Percentiles rank a stretch among this genome's conserved stretches.
These are phyloP conservation scores for Lecanicillium sp. DNA, from an alignment of 2,329 filamentous ascomycete genomes.

Conservation along the genomic window DNA sequence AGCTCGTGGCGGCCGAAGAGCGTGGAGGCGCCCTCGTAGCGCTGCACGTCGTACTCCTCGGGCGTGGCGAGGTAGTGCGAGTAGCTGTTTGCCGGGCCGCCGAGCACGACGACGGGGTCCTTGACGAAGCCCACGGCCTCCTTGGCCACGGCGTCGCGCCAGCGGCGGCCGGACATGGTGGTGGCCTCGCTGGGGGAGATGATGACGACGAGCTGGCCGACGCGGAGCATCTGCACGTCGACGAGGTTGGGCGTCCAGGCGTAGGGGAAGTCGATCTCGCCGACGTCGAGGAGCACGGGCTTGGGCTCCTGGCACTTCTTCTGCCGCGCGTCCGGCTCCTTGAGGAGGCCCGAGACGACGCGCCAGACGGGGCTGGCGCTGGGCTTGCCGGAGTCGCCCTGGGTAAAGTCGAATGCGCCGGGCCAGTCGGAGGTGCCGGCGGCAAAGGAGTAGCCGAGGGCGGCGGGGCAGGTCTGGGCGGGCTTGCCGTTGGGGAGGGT, in stretches of 20 bases:
- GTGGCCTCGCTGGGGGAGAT: slow-evolving; percentile 83
- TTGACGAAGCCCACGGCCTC: slow-evolving; percentile 45
- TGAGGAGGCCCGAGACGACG: slow-evolving; percentile 66
- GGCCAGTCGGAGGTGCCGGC: slow-evolving; percentile 90
- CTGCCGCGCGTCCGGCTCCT: slow-evolving; percentile 64
- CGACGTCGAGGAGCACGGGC: slow-evolving; percentile 81
- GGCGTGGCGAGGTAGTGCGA: slow-evolving; percentile 74
- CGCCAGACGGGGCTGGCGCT: slow-evolving; percentile 70
- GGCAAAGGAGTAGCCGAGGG: slow-evolving; percentile 86
- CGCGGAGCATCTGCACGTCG: slow-evolving; percentile 77
- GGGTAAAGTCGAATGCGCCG: slow-evolving; percentile 87
- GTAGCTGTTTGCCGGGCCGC: slow-evolving; percentile 87
- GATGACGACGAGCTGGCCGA: slow-evolving; percentile 78
- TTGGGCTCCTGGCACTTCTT: slow-evolving; percentile 73
- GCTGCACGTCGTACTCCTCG: slow-evolving; percentile 76
- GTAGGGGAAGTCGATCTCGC: slow-evolving; percentile 72
- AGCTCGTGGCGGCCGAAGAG: slow-evolving; percentile 79
- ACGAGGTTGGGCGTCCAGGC: slow-evolving; percentile 88
- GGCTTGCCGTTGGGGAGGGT: slow-evolving; percentile 63
- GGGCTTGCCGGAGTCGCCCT: slow-evolving; percentile 70
- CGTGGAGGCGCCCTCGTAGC: slow-evolving; percentile 90
- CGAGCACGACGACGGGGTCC: slow-evolving; percentile 71
- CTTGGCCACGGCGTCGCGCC: slow-evolving; percentile 62
- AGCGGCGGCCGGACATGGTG: slow-evolving; percentile 86
- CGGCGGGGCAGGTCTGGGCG: slow-evolving; percentile 75